Base-by-base conservation (phyloP, 192 early-diverging fungal genomes). In the Umbelopsis ramanniana region DNA sequence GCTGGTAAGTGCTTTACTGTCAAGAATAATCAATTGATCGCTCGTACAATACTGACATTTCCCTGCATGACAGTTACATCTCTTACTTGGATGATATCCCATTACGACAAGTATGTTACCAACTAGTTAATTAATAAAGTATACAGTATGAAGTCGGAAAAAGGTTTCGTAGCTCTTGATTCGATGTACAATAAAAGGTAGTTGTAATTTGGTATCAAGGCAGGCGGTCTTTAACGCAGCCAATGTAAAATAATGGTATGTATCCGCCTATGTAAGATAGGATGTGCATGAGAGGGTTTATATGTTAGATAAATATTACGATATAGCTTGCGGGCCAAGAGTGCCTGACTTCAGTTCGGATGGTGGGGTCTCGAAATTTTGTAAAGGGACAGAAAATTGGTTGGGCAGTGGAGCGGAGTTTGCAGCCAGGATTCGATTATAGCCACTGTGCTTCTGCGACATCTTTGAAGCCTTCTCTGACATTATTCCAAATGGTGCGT, bases 1-100 rank as follows among this genome's bases (percentile, higher is more conserved):
- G 86, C 92, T 26, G 73, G 88, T 84, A 88, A 82, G 66, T 74
- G 73, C 29, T 15, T 15, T 5, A 3, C 17, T 6, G 5, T 1
- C 33, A 6, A 2, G 6, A 10, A 3, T 2, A 1, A 3, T 63
- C 17, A 37, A n/a, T 19, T 17, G 29, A 37, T 14, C 8, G 33
- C 26, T 60, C 0, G 4, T 12, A n/a, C n/a, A 4, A 4, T 63
- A 15, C 14, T 63, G 26, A 63, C 33, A 0, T 14, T 37, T 37
- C 19, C 14, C 17, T 19, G 6, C 11, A 12, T 0, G 8, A 19
- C 57, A 63, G 57, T 63, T 35, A 63, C 57, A 19, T 63, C 57
- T 35, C 57, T 63, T 15, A 63, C 29, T 5, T 63, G 57, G 57
- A 63, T 63, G 57, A 63, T 63, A 6, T 63, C 57, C 14, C 57